A percentile compares a stretch with the other conserved stretches of the same genome.
phyloP scores from a whole-genome alignment of 352 stramenopile genomes.

The Paralagenidium karlingii region DNA sequence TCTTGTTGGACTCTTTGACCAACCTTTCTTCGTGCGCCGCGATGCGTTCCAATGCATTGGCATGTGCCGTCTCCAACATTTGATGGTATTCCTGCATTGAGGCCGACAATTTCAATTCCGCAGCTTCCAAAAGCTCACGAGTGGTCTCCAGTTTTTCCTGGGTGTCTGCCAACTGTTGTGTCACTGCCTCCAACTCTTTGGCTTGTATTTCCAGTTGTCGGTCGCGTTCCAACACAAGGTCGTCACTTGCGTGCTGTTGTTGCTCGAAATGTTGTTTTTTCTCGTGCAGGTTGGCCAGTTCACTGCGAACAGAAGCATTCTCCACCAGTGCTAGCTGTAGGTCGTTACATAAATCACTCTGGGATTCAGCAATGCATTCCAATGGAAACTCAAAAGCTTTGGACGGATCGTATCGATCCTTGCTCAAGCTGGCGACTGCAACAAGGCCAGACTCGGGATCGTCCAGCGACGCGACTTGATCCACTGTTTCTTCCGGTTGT shows the following conservation, averaged over 20 bases:
- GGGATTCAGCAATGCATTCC: slow-evolving; percentile 8
- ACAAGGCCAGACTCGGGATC: no score
- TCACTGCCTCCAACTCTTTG: background rate
- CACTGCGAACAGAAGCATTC: slow-evolving; percentile 63
- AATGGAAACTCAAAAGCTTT: slow-evolving; percentile 5
- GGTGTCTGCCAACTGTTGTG: background rate
- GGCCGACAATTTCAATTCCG: slow-evolving; percentile 15
- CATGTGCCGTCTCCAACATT: slow-evolving; percentile 30
- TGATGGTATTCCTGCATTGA: slow-evolving; percentile 26
- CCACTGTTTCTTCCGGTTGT: no score
- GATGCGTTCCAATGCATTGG: slow-evolving; percentile 25
- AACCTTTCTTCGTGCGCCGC: slow-evolving; percentile 52
- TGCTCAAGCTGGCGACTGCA: slow-evolving; percentile 4
- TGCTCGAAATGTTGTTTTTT: slow-evolving; percentile 22
- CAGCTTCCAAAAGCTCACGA: slow-evolving; percentile 18
- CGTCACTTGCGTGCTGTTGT: slow-evolving; percentile 8
- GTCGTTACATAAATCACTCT: slow-evolving; percentile 40
- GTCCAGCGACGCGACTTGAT: no score
- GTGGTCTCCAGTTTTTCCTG: slow-evolving; percentile 14
- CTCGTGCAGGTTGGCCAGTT: slow-evolving; percentile 38
- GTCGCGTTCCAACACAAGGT: background rate
- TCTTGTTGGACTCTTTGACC: slow-evolving; percentile 65
- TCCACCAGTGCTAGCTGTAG: slow-evolving; percentile 58
- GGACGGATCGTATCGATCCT: slow-evolving; percentile 4
- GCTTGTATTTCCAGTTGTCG: background rate